A percentile compares a stretch with the other conserved stretches of the same genome.
phyloP scores from a whole-genome alignment of 2,329 filamentous ascomycete species.

The Trichophyton schoenleinii region DNA sequence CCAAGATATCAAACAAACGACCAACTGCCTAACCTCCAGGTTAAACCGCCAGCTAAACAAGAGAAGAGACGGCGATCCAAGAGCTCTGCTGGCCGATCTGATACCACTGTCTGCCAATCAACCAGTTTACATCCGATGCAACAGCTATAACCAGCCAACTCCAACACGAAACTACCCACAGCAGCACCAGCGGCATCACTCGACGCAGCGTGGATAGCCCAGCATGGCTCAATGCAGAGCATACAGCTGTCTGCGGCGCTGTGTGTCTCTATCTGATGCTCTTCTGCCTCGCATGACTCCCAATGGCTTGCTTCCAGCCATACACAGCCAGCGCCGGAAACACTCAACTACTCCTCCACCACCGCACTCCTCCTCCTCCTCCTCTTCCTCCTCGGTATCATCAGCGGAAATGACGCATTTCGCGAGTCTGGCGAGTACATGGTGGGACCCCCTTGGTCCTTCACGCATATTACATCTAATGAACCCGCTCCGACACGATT shows the following conservation, averaged over 20 bases:
- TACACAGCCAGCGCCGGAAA: conserved; percentile 4
- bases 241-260: neutral
- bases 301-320: neutral
- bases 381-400: conserved; percentile 57
- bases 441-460: conserved; percentile 94
- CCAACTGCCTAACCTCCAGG: too few species aligned
- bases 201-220: neutral
- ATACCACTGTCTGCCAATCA: neutral
- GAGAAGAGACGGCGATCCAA: neutral
- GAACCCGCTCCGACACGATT: conserved; percentile 92
- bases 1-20: neutral
- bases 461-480: conserved; percentile 90
- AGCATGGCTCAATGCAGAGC: neutral
- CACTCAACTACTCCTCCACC: conserved; percentile 10
- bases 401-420: conserved; percentile 87
- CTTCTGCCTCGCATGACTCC: neutral
- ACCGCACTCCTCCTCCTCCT: neutral
- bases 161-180: too few species aligned
- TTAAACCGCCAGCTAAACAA: neutral
- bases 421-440: conserved; percentile 78
- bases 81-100: neutral
- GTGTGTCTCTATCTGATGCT: neutral
- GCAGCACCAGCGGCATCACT: too few species aligned
- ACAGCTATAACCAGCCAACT: too few species aligned
- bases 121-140: too few species aligned